A percentile compares a stretch with the other conserved stretches of the same genome.
These are phyloP conservation scores for Thermochaetoides thermophila DNA, from an alignment of 495 filamentous ascomycete genomes.

Conservation along the genomic window DNA sequence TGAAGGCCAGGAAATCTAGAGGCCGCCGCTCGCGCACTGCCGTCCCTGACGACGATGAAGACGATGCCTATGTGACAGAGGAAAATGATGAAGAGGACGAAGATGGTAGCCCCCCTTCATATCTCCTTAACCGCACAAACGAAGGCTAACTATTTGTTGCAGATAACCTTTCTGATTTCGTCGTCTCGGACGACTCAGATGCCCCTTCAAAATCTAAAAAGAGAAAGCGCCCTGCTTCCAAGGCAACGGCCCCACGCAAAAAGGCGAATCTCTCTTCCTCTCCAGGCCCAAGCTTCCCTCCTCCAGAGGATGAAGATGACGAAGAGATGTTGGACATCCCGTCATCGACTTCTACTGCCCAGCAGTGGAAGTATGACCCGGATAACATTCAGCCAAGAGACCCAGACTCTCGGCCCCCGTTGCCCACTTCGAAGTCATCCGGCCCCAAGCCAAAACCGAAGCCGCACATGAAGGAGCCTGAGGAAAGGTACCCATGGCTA, in stretches of 20 bases:
- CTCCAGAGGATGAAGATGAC: slow-evolving; percentile 6
- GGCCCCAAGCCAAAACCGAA: slow-evolving; percentile 39
- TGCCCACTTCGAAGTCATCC: slow-evolving; percentile 26
- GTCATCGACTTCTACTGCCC: slow-evolving; percentile 52
- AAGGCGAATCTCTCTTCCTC: slow-evolving; percentile 37
- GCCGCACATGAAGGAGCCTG: slow-evolving; percentile 61
- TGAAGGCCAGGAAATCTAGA: slow-evolving; percentile 19
- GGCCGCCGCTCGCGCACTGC: slow-evolving; percentile 20
- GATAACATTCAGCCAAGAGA: slow-evolving; percentile 48
- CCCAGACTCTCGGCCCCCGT: slow-evolving; percentile 22
- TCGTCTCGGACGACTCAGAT: slow-evolving; percentile 80
- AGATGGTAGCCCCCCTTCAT: slow-evolving; percentile 32
- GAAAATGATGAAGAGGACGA: slow-evolving; percentile 42
- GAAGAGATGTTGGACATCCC: slow-evolving; percentile 37
- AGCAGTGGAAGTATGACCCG: slow-evolving; percentile 77
- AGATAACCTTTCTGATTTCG: slow-evolving; percentile 71
- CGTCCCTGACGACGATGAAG: slow-evolving; percentile 38
- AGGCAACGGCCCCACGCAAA: slow-evolving; percentile 38
- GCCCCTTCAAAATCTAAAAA: slow-evolving; percentile 46
- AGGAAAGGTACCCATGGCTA: slow-evolving; percentile 78
- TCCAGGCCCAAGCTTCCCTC: slow-evolving; percentile 8
- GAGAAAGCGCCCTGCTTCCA: slow-evolving; percentile 46
- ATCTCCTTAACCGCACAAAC: slow-evolving; percentile 1
- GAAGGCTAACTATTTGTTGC: slow-evolving; percentile 3
- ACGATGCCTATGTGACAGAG: slow-evolving; percentile 49